These are phyloP conservation scores for Massospora cicadina DNA, from an alignment of 371 early-diverging fungal species.

Conservation along the genomic window DNA sequence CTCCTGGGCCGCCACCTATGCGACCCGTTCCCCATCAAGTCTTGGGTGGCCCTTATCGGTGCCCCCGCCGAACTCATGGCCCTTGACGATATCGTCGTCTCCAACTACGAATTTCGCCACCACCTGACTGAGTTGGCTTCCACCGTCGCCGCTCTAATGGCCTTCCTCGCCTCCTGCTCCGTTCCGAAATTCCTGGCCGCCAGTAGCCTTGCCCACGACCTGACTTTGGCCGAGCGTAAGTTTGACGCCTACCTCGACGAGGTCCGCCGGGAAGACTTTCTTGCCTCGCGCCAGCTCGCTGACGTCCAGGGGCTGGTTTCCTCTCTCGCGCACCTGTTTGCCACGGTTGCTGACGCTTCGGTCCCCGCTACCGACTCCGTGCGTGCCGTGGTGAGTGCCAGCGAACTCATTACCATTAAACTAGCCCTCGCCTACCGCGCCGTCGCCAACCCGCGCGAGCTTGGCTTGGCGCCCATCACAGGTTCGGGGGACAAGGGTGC, in stretches of 20 bases:
- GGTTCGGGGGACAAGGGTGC: not conserved
- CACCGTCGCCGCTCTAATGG: slow-evolving; percentile 23
- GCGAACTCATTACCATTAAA: slow-evolving; percentile 3
- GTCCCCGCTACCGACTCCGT: not conserved
- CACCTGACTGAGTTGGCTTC: not conserved
- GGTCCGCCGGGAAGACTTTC: slow-evolving; percentile 44
- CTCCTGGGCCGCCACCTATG: slow-evolving; percentile 48
- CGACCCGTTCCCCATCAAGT: not conserved
- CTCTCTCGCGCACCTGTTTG: not conserved
- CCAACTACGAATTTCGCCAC: slow-evolving; percentile 4
- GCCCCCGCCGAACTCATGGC: not conserved
- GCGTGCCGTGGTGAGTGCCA: not conserved
- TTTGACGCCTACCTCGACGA: slow-evolving; percentile 48
- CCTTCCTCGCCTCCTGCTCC: slow-evolving; percentile 42
- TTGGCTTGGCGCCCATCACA: not conserved
- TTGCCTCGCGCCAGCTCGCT: slow-evolving; percentile 29
- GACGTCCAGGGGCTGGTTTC: slow-evolving; percentile 28
- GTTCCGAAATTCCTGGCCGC: slow-evolving; percentile 45
- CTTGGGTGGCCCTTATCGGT: not conserved
- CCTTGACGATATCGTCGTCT: not conserved
- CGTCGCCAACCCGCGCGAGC: not conserved
- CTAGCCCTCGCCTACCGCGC: slow-evolving; percentile 6
- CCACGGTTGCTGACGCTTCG: not conserved
- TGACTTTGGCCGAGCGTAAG: slow-evolving; percentile 46
- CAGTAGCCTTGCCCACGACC: slow-evolving; percentile 46